Base-by-base conservation (phyloP, 1,139 yeast species). In the Eremothecium coryli region DNA sequence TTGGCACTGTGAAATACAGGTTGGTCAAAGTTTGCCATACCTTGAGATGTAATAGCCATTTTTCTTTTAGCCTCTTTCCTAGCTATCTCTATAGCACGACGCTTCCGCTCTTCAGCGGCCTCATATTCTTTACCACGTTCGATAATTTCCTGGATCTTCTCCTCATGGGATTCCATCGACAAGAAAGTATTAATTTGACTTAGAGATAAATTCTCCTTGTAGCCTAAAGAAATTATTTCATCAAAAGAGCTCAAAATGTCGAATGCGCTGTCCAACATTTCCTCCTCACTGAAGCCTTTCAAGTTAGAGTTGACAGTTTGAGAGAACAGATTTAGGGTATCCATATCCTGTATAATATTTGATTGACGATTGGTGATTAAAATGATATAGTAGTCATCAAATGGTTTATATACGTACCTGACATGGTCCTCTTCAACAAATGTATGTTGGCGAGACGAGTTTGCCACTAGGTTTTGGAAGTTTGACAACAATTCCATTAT, bases 141-240 rank as follows among this genome's bases (percentile, higher is more conserved):
- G 52, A 93, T 90, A 56, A 90, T 88, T 59, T 93, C 97, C 66
- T 90, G 97, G 53, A 93, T 88, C 67, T 85, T 88, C 63, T 93
- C 99, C 62, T 93, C 98, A 56, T 90, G 97, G 26, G 95, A 82
- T 62, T 93, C 97, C 98, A 93, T 90, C 57, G 86, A 93, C 62
- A 93, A 68, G 63, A 84, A 90, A 11, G 93, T 82, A 58, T 76
- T 77, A 44, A 93, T 85, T 65, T 90, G 98, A 38, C 77, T 62
- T 46, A 82, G 59, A 1, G 93, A 76, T 48, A 90, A 66, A 59
- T 85, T 82, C 60, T 93, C 99, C 50, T 85, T 77, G 65, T 80
- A 86, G 11, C 98, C 99, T 62, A 84, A 68, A 37, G 77, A 77
- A 48, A 90, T 76, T 39, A 90, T 82, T 62, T 93, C 98, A 59